phyloP scores from a whole-genome alignment of 345 rosid genomes.

The Nephelium lappaceum region DNA sequence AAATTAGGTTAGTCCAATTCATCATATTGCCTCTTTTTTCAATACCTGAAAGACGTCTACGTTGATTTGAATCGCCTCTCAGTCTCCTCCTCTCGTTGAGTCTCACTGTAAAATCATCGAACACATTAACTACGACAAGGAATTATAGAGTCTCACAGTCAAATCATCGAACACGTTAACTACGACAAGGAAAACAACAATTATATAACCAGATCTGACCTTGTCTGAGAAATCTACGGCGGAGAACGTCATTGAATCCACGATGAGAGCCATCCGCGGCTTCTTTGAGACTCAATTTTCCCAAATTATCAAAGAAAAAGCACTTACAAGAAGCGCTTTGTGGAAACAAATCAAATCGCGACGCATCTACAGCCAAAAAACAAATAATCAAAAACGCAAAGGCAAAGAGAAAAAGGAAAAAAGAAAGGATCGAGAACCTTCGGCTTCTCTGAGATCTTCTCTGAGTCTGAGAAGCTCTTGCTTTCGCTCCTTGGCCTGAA shows the following conservation, averaged over 20 bases:
- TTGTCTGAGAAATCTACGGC: conserved; percentile 80
- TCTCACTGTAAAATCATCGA: conserved; percentile 52
- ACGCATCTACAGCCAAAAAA: conserved; percentile 48
- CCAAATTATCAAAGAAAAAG: conserved; percentile 80
- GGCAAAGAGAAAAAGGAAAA: background rate
- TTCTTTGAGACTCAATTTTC: conserved; percentile 48
- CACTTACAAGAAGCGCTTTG: conserved; percentile 77
- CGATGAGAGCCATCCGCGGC: conserved; percentile 45
- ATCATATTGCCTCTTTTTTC: background rate
- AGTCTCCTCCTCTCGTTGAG: conserved; percentile 45
- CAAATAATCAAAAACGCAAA: background rate
- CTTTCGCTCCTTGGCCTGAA: conserved; percentile 85
- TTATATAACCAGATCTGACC: conserved; percentile 42
- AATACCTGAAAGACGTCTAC: conserved; percentile 46
- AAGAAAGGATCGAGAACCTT: conserved; percentile 42
- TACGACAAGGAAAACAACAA: background rate
- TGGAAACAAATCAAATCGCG: conserved; percentile 59
- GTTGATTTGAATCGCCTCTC: conserved; percentile 37
- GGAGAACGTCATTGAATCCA: conserved; percentile 65
- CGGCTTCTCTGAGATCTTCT: conserved; percentile 80
- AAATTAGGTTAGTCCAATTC: background rate
- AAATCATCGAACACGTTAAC: too few relatives aligned
- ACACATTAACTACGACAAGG: background rate
- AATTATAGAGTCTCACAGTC: too few relatives aligned
- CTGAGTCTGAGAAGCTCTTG: conserved; percentile 66